phyloP scores from a whole-genome alignment of 345 rosid genomes.

The Eucalyptus urophylla region DNA sequence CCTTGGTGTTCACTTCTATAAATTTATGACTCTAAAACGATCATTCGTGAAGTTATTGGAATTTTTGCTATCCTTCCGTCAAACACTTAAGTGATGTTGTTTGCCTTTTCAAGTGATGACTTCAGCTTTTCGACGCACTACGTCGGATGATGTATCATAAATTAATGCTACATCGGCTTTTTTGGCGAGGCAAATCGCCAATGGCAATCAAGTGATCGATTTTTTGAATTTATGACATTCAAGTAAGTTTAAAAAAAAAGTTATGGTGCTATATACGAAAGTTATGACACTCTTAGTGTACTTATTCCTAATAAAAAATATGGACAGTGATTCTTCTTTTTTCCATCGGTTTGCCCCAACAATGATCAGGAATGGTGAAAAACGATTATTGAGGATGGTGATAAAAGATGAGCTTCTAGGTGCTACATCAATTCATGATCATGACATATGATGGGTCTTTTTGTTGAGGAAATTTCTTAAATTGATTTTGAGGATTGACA shows the following conservation, averaged over 20 bases:
- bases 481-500: too few relatives aligned
- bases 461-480: neutral
- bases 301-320: too few relatives aligned
- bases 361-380: neutral
- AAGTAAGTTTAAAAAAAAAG: too few relatives aligned
- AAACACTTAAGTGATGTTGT: neutral
- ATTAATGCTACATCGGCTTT: neutral
- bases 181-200: fast-evolving
- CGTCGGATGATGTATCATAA: neutral
- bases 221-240: too few relatives aligned
- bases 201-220: too few relatives aligned
- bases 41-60: neutral
- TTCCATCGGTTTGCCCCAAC: fast-evolving
- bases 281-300: too few relatives aligned
- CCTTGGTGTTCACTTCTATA: too few relatives aligned
- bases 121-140: neutral
- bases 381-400: neutral
- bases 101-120: neutral
- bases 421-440: neutral
- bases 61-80: neutral
- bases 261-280: fast-evolving
- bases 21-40: neutral
- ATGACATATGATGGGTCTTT: neutral
- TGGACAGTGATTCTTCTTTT: neutral
- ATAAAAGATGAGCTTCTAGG: neutral